These are phyloP conservation scores for Melampsora larici-populina DNA, from an alignment of 1,284 basidiomycete species.

Conservation along the genomic window DNA sequence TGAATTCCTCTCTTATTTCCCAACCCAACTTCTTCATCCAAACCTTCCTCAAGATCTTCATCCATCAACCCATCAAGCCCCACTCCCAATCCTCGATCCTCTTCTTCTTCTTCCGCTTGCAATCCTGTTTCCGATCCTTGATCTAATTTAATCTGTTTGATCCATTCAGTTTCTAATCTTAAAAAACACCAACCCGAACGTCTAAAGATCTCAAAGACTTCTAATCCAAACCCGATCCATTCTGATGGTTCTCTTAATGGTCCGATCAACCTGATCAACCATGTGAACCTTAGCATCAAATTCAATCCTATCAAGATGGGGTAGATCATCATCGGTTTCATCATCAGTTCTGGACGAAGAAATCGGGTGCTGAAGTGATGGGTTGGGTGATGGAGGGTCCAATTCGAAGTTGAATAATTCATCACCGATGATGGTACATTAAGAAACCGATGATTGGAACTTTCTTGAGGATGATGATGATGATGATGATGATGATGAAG, in stretches of 20 bases:
- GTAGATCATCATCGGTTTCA: slow-evolving; percentile 61
- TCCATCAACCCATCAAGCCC: neutral
- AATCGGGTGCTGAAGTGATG: slow-evolving; percentile 61
- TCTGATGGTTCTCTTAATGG: slow-evolving; percentile 81
- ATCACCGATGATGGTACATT: slow-evolving; percentile 44
- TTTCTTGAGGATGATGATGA: neutral
- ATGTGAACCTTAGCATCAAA: slow-evolving; percentile 85
- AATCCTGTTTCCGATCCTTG: neutral
- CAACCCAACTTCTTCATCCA: too few relatives aligned
- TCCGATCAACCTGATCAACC: slow-evolving; percentile 85
- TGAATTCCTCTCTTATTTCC: too few relatives aligned
- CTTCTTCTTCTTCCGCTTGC: neutral
- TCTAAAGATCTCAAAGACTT: slow-evolving; percentile 80
- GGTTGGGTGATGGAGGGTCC: slow-evolving; percentile 66
- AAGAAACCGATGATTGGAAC: slow-evolving; percentile 8
- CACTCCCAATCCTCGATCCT: neutral
- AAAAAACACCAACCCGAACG: slow-evolving; percentile 97
- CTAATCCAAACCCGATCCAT: slow-evolving; percentile 77
- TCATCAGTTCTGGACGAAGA: neutral
- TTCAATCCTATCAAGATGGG: slow-evolving; percentile 79
- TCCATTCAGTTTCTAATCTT: slow-evolving; percentile 65
- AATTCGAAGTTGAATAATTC: slow-evolving; percentile 49
- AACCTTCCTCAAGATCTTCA: neutral
- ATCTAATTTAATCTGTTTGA: neutral
- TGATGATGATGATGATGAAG: neutral